Evolutionary conservation across 2,329 filamentous ascomycete species (phyloP).

Genomic region (Aspergillus cejpii): DNA sequence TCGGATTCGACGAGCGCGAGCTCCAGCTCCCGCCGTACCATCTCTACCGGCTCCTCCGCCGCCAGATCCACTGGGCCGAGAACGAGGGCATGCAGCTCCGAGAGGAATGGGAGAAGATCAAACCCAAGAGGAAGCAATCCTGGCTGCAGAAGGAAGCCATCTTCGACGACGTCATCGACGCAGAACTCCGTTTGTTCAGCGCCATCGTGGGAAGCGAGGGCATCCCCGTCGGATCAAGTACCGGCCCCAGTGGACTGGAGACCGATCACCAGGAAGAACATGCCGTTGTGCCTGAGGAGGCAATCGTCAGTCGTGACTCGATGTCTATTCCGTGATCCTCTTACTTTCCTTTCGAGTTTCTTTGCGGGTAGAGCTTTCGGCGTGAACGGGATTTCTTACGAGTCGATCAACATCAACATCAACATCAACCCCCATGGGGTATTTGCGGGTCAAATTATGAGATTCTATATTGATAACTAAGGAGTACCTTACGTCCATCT

Average conservation of each 20-base stretch:
- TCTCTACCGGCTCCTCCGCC: slow-evolving; percentile 41
- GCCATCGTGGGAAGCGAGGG: slow-evolving; percentile 19
- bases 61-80: slow-evolving; percentile 45
- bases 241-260: slow-evolving; percentile 17
- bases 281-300: background rate
- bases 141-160: slow-evolving; percentile 42
- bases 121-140: slow-evolving; percentile 33
- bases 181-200: slow-evolving; percentile 35
- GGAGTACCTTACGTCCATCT: no score
- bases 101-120: slow-evolving; percentile 35
- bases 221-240: slow-evolving; percentile 1
- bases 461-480: background rate
- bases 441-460: background rate
- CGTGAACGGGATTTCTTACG: background rate
- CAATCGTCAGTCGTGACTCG: slow-evolving; percentile 6
- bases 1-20: slow-evolving; percentile 42
- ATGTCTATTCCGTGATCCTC: slow-evolving; percentile 9
- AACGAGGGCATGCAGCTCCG: slow-evolving; percentile 38
- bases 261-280: slow-evolving; percentile 3
- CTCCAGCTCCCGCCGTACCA: slow-evolving; percentile 38
- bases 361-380: background rate
- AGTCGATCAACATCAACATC: background rate
- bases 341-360: background rate
- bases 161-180: slow-evolving; percentile 40
- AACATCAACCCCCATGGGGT: background rate